Evolutionary conservation across 768 basidiomycete species (phyloP), one percentile per base, ranked within the genome.

Genomic region (Phanerochaete sordida): DNA sequence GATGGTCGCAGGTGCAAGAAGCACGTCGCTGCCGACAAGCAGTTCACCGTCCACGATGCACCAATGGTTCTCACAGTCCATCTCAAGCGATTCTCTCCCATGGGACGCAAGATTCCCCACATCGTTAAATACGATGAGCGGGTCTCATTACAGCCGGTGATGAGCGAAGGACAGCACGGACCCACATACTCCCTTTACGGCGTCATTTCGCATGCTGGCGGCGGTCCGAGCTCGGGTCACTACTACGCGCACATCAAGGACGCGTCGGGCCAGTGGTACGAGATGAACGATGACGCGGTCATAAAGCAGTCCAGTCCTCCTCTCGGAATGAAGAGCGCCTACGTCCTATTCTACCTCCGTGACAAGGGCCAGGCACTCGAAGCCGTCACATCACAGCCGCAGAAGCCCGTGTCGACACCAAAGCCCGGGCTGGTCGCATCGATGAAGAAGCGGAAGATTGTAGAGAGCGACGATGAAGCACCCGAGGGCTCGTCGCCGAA

Each of bases 171-270:
- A 1, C 81, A 87, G 71, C 84, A 81, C 65, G 88, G 88, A 1
- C 90, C 91, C 4, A 76, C 80, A 27, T 99, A 99, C 74, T 85
- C 87, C 1, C 75, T 99, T 2, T 97, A 94, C 70, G 95, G 91
- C 30, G 85, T 98, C 61, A 91, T 98, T 57, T 93, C 87, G 64
- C 97, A 99, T 71, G 91, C 91, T 12, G 97, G 97, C 55, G 81
- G 85, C 44, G 94, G 95, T 5, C 93, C 95, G 15, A 92, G 97
- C 69, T 95, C 91, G 1, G 97, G 97, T 3, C 97, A 99, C 73
- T 99, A 99, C 74, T 93, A 85, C 64, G 88, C 95, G 19, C 87
- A 84, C 66, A 85, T 97, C 67, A 91, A 87, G 70, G 80, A 84
- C 43, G 80, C 78, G 35, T 76, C 82, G 33, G 87, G 85, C 12